phyloP scores from a whole-genome alignment of 192 early-diverging fungal genomes.

The Geosiphon pyriformis region DNA sequence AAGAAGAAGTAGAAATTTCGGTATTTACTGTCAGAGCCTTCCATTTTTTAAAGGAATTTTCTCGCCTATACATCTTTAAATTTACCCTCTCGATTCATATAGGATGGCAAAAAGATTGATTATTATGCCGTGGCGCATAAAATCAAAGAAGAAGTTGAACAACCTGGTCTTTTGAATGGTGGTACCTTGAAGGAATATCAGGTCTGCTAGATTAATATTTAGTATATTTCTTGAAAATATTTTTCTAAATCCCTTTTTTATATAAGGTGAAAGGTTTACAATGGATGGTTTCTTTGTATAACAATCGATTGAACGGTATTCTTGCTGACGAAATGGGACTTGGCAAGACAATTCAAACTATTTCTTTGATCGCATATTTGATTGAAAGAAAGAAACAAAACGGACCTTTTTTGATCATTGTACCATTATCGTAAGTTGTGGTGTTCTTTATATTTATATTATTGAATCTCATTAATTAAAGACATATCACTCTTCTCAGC shows the following conservation, averaged over 20 bases:
- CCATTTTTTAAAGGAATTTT: too few species aligned
- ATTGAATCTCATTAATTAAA: constrained; percentile 40
- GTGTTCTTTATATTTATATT: background rate
- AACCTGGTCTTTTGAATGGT: constrained; percentile 81
- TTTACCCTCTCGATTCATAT: background rate
- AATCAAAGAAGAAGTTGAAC: constrained; percentile 74
- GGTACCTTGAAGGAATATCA: constrained; percentile 96
- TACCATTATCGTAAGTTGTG: constrained; percentile 80
- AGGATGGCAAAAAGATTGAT: constrained; percentile 52
- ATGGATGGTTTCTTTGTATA: constrained; percentile 99
- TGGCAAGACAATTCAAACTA: constrained; percentile 90
- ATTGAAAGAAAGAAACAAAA: constrained; percentile 92
- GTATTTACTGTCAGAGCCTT: background rate
- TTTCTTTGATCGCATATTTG: constrained; percentile 91
- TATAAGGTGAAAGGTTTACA: constrained; percentile 81
- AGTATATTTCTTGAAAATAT: too few species aligned
- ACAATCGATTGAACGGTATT: constrained; percentile 97
- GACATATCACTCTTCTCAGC: constrained; percentile 21
- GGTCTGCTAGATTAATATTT: constrained; percentile 34
- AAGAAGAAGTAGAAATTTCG: constrained; percentile 30
- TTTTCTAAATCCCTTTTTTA: background rate
- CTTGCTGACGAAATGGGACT: constrained; percentile 95
- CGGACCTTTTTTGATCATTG: constrained; percentile 94
- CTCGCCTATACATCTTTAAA: background rate
- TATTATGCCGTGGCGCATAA: constrained; percentile 89